phyloP scores from a whole-genome alignment of 768 basidiomycete species.

The Solioccasus polychromus region DNA sequence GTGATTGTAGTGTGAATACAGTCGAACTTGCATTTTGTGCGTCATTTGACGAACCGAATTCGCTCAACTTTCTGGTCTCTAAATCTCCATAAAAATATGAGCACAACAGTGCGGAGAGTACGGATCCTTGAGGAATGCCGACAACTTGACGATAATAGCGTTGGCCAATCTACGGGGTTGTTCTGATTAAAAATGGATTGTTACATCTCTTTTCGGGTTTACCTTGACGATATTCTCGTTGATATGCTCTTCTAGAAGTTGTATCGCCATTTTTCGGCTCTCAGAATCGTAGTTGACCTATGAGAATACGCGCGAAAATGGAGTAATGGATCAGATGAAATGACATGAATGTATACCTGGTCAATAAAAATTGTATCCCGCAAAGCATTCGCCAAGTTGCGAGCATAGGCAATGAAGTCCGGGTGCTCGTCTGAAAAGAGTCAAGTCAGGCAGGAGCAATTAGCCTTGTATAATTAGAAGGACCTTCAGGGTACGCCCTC shows the following conservation, averaged over 20 bases:
- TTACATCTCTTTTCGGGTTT: background rate
- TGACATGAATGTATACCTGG: slow-evolving; percentile 46
- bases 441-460: background rate
- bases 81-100: slow-evolving; percentile 94
- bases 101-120: slow-evolving; percentile 92
- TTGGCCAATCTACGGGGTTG: slow-evolving; percentile 61
- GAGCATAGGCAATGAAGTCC: slow-evolving; percentile 70
- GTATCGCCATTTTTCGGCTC: slow-evolving; percentile 56
- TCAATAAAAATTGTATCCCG: slow-evolving; percentile 84
- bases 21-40: slow-evolving; percentile 64
- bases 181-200: background rate
- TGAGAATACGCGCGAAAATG: background rate
- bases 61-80: slow-evolving; percentile 51
- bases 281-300: slow-evolving; percentile 55
- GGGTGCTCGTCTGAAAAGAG: slow-evolving; percentile 62
- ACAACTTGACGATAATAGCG: slow-evolving; percentile 83
- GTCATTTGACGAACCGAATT: slow-evolving; percentile 50
- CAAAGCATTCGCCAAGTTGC: slow-evolving; percentile 59
- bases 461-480: background rate
- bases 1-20: background rate
- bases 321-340: background rate
- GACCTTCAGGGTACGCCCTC: slow-evolving; percentile 70
- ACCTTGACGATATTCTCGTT: slow-evolving; percentile 92
- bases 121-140: slow-evolving; percentile 96
- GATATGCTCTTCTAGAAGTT: slow-evolving; percentile 85